Conservation (phyloP, 441 rosid genomes). For the Brassica hybrid region DNA sequence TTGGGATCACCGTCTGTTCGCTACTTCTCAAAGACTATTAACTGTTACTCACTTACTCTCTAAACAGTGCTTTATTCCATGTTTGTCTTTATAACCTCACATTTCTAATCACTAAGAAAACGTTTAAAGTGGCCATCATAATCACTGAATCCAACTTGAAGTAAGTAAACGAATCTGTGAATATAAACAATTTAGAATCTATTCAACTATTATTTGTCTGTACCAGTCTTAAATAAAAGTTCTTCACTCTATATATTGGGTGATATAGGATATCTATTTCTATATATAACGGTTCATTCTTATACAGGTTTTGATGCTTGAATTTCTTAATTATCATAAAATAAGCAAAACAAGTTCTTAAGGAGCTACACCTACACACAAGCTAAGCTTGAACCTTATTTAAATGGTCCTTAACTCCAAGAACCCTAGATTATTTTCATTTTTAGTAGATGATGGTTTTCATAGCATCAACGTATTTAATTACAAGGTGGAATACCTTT, state of each 20-base stretch:
- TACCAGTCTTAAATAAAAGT: not conserved
- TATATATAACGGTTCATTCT: not conserved
- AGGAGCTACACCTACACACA: not conserved
- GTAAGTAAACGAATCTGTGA: not conserved
- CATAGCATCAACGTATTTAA: not conserved
- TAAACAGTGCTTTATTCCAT: constrained; percentile 14
- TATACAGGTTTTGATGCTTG: not conserved
- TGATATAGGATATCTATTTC: not conserved
- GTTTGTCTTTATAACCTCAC: constrained; percentile 6
- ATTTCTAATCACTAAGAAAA: not conserved
- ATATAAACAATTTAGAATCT: constrained; percentile 8
- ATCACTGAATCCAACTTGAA: constrained; percentile 2
- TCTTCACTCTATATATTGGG: not conserved
- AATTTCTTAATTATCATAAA: not conserved
- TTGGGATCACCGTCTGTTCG: constrained; percentile 47
- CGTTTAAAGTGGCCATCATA: not conserved
- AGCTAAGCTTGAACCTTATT: not conserved
- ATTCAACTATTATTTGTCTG: not conserved
- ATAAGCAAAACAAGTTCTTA: not conserved
- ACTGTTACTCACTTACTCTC: constrained; percentile 4
- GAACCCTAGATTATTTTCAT: not conserved
- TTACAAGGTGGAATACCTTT: constrained; percentile 3
- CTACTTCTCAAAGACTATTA: constrained; percentile 30
- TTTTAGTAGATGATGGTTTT: not conserved
- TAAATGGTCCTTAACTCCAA: not conserved